These are phyloP conservation scores for Schizothecium vesticola DNA, from an alignment of 495 filamentous ascomycete genomes.

Conservation along the genomic window DNA sequence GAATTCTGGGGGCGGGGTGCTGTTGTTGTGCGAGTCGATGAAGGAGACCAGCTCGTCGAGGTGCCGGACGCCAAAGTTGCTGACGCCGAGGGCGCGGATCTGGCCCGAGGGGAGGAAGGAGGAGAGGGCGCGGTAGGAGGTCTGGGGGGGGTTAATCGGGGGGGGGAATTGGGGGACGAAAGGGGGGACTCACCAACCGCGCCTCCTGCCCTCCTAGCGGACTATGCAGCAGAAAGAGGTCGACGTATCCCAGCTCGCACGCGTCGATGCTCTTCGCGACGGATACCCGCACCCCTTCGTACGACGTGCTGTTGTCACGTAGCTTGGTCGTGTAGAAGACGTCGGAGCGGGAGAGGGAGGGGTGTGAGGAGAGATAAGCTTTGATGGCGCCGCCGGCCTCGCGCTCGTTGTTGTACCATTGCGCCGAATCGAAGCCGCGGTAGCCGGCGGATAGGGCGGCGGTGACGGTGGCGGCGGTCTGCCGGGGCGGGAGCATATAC, in stretches of 20 bases:
- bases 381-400: conserved; percentile 55
- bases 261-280: conserved; percentile 51
- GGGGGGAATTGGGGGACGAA: no score
- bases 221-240: conserved; percentile 64
- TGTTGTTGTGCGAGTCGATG: conserved; percentile 27
- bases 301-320: conserved; percentile 47
- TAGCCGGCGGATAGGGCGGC: conserved; percentile 47
- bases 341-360: conserved; percentile 48
- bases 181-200: conserved; percentile 29
- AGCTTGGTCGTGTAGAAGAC: conserved; percentile 68
- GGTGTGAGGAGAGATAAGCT: conserved; percentile 42
- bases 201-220: conserved; percentile 58
- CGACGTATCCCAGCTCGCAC: conserved; percentile 59
- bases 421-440: conserved; percentile 55
- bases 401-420: conserved; percentile 59
- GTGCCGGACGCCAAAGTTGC: conserved; percentile 64
- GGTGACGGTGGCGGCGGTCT: conserved; percentile 43
- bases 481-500: conserved; percentile 53
- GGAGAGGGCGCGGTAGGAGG: conserved; percentile 61
- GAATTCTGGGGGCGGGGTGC: background rate
- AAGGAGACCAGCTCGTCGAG: conserved; percentile 57
- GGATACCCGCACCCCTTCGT: conserved; percentile 50
- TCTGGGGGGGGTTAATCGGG: conserved; percentile 12
- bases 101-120: conserved; percentile 58
- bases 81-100: conserved; percentile 57